Percentiles rank a stretch among this genome's conserved stretches.
phyloP scores from a whole-genome alignment of 108 stramenopile species.

The Cyclostephanos tholiformis region DNA sequence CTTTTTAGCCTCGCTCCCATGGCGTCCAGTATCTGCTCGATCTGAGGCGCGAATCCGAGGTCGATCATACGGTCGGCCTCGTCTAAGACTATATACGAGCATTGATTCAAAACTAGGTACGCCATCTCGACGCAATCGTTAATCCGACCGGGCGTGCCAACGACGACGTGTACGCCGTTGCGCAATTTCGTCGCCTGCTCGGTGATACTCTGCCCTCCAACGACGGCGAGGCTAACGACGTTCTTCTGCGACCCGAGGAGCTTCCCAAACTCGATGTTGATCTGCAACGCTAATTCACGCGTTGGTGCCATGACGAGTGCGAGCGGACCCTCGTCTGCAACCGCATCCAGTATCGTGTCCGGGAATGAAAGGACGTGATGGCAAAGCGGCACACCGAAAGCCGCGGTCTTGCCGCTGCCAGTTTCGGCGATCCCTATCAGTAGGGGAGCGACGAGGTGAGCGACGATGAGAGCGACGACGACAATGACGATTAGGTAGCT shows the following conservation, averaged over 20 bases:
- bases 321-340: conserved; percentile 91
- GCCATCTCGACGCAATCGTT: conserved; percentile 94
- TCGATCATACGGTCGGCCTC: conserved; percentile 95
- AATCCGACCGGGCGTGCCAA: conserved; percentile 98
- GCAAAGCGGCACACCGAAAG: conserved; percentile 92
- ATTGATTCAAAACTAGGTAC: conserved; percentile 96
- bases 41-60: conserved; percentile 95
- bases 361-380: conserved; percentile 85
- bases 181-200: conserved; percentile 88
- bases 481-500: too few relatives aligned
- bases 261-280: conserved; percentile 90
- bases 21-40: conserved; percentile 87
- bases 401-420: conserved; percentile 92
- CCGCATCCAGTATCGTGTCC: conserved; percentile 47
- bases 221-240: conserved; percentile 65
- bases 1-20: conserved; percentile 90
- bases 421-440: conserved; percentile 98
- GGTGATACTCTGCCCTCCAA: conserved; percentile 92
- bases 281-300: conserved; percentile 95
- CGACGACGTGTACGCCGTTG: conserved; percentile 93
- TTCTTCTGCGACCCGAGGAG: conserved; percentile 52
- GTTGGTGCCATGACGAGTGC: conserved; percentile 96
- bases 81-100: conserved; percentile 94
- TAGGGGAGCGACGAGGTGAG: too few relatives aligned
- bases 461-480: too few relatives aligned